Percentiles rank a stretch among this genome's conserved stretches.
These are phyloP conservation scores for Tympanopsis confertula DNA, from an alignment of 2,329 filamentous ascomycete genomes.

Conservation along the genomic window DNA sequence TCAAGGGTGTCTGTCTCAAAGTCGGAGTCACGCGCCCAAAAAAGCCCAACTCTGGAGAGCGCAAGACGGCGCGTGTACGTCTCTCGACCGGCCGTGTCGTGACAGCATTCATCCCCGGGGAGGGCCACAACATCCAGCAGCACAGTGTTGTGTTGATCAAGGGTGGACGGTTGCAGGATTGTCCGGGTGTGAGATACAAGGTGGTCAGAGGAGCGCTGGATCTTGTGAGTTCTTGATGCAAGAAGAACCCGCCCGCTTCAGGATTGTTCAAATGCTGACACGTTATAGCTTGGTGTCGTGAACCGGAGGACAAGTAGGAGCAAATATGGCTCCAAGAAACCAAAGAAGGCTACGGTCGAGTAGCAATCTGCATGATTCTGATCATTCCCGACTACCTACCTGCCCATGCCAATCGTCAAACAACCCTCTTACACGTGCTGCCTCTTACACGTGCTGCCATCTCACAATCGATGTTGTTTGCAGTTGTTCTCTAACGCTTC, in stretches of 20 bases:
- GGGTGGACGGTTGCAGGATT: conserved; percentile 88
- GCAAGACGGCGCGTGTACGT: conserved; percentile 86
- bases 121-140: conserved; percentile 98
- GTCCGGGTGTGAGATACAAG: conserved; percentile 94
- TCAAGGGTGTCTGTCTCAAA: conserved; percentile 93
- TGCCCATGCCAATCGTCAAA: too few species aligned
- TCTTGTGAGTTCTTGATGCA: conserved; percentile 53
- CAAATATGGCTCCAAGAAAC: conserved; percentile 98
- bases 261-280: background rate
- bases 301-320: conserved; percentile 75
- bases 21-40: conserved; percentile 91
- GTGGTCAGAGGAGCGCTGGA: conserved; percentile 84
- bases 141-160: conserved; percentile 95
- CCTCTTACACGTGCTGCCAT: too few species aligned
- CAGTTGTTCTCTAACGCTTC: too few species aligned
- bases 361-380: too few species aligned
- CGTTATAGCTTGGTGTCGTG: conserved; percentile 74
- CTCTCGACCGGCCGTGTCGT: conserved; percentile 78
- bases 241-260: background rate
- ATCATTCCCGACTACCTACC: too few species aligned
- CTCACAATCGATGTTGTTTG: too few species aligned
- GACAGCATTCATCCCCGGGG: conserved; percentile 89
- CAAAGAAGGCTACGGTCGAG: conserved; percentile 56
- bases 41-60: conserved; percentile 96
- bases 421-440: too few species aligned